Evolutionary conservation across 2,329 filamentous ascomycete genomes (phyloP).

Genomic region (Xylaria multiplex): DNA sequence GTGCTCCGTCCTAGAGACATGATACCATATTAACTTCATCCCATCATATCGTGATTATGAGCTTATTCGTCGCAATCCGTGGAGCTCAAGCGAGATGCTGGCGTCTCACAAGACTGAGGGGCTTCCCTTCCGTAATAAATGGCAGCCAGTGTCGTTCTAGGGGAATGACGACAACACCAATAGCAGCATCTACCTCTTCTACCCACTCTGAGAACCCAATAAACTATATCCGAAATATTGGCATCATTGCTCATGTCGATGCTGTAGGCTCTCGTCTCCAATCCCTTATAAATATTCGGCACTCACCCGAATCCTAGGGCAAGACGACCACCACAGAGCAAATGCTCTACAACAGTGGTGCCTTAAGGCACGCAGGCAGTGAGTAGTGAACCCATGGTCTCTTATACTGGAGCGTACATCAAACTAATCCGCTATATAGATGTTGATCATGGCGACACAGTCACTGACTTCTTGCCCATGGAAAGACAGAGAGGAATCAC

Average conservation of each 20-base stretch:
- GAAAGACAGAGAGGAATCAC: constrained; percentile 94
- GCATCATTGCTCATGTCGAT: constrained; percentile 98
- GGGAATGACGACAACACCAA: constrained; percentile 12
- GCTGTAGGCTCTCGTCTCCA: constrained; percentile 62
- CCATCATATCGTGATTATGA: constrained; percentile 40
- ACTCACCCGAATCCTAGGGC: constrained; percentile 59
- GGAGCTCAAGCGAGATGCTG: constrained; percentile 44
- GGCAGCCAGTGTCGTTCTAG: constrained; percentile 31
- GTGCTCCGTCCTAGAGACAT: constrained; percentile 12
- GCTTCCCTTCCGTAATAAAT: constrained; percentile 30
- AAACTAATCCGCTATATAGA: constrained; percentile 59
- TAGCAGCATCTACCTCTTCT: constrained; percentile 33
- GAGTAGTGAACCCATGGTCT: constrained; percentile 40
- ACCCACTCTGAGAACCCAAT: constrained; percentile 53
- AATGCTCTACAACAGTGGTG: constrained; percentile 96
- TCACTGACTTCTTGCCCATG: constrained; percentile 94
- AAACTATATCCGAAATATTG: constrained; percentile 86
- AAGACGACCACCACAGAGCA: constrained; percentile 99
- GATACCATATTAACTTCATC: constrained; percentile 11
- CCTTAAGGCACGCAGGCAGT: constrained; percentile 85
- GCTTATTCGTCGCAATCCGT: constrained; percentile 41
- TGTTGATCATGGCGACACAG: constrained; percentile 95
- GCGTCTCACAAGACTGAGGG: constrained; percentile 37
- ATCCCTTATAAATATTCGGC: background rate
- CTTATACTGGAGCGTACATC: background rate